Percentiles rank a stretch among this genome's conserved stretches.
Conservation (phyloP, 495 filamentous ascomycete species). For the Haplographium delicatum region DNA sequence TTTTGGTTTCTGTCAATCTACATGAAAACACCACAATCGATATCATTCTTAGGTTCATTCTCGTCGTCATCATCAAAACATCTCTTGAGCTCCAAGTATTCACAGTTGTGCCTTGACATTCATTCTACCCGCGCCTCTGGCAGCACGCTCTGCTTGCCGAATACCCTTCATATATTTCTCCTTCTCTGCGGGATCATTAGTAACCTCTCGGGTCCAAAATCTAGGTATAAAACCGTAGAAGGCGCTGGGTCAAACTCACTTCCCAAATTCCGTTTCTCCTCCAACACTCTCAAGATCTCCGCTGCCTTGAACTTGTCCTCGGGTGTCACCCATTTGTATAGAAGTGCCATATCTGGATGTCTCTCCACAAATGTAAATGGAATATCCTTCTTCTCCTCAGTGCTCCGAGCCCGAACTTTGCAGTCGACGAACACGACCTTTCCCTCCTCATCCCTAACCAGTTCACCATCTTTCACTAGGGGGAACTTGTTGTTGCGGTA, state of each 20-base stretch:
- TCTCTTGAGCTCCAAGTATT: too few relatives aligned
- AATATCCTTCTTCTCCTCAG: constrained; percentile 4
- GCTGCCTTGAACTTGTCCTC: constrained; percentile 16
- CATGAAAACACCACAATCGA: too few relatives aligned
- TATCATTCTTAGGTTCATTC: too few relatives aligned
- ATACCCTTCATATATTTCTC: background rate
- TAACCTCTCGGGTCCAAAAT: background rate
- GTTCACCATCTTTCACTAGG: background rate
- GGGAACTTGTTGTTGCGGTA: constrained; percentile 15
- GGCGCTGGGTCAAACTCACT: constrained; percentile 1
- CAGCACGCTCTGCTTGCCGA: background rate
- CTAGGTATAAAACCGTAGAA: background rate
- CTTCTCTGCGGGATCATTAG: background rate
- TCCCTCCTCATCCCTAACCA: constrained; percentile 1
- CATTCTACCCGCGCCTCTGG: background rate
- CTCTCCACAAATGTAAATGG: constrained; percentile 15
- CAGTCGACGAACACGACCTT: background rate
- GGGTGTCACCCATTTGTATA: constrained; percentile 9
- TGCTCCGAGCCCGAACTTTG: constrained; percentile 8
- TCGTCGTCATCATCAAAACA: too few relatives aligned
- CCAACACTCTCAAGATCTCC: background rate
- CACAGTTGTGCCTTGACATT: background rate
- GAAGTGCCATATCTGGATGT: constrained; percentile 5
- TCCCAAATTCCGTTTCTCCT: background rate
- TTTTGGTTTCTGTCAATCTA: too few relatives aligned